Evolutionary conservation across 371 early-diverging fungal species (phyloP), one percentile per base, ranked within the genome.

Genomic region (Mortierella sp.): DNA sequence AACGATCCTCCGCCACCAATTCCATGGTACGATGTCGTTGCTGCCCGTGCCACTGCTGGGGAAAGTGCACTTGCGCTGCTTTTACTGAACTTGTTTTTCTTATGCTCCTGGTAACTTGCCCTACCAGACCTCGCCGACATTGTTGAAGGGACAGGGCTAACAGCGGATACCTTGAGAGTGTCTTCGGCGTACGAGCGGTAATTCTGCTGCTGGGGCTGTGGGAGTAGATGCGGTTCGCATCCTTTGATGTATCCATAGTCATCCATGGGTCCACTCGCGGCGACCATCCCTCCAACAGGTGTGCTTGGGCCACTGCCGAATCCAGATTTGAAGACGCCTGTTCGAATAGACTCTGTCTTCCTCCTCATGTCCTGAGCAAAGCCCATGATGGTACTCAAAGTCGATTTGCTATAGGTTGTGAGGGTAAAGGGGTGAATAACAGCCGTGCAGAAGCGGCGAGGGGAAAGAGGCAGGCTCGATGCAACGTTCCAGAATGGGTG

Each of bases 1-100:
- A 63, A 67, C 12, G 74, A 67, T 1, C 74, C 74, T 19, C 64
- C 68, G 2, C 67, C 63, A 3, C 56, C 67, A 9, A 74, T 63
- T 10, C 60, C 63, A 28, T 54, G 48, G 6, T 61, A 57, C 12
- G 53, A 44, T 19, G 31, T 27, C 13, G 61, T 14, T 21, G 39
- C 40, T 29, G 51, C 9, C 12, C 46, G 49, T 2, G 48, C n/a
- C 0, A 48, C 16, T 27, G 48, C 40, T 1, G 58, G 48, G 9
- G 52, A 31, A 1, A 24, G 34, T 9, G 22, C 49, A 2, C 46
- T 40, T 7, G 9, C 14, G 3, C 37, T 50, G 17, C 67, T 31
- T 50, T 34, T 56, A 50, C 61, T 64, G 19, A 72, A 51, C 55
- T 66, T 66, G 28, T 60, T 60, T 46, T 65, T 71, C n/a, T 60